Evolutionary conservation across 1,139 yeast species (phyloP), one percentile per base, ranked within the genome.

Genomic region (Diutina scorzettiae): DNA sequence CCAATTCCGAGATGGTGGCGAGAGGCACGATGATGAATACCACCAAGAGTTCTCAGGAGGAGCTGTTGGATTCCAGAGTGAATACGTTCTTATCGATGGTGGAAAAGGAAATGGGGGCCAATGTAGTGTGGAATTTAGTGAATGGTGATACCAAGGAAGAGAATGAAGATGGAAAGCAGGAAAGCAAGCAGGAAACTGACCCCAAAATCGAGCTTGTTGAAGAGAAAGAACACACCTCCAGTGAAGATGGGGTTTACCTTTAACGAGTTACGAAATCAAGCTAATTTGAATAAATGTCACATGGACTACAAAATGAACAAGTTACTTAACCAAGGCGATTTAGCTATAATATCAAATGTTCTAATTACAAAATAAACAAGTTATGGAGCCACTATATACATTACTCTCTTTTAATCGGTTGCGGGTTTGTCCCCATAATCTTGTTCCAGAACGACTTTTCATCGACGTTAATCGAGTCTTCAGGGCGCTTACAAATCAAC

Each of bases 401-500:
- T n/a, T 20, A 19, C 18, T 17, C 31, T 18, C 32, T 18, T 9
- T 19, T 18, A 14, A 37, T 18, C 4, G 31, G 21, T 23, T 29
- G 17, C 6, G 27, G 31, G 16, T 12, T 14, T 14, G 16, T 21
- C 12, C 21, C 34, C 34, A 39, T n/a, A n/a, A 30, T 11, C 52
- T 66, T 67, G 47, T 66, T 62, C 48, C 62, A 54, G 50, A 68
- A 69, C 19, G 72, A 64, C 49, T 67, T 67, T 47, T 69, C 74
- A 39, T 64, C 69, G 36, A 56, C 44, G 24, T 54, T 56, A 34
- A 66, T 65, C 4, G 73, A 69, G 55, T 82, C 93, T 44, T 79
- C 82, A 17, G 82, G 81, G 50, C 73, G 67, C 60, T 83, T 83
- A 41, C 87, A 81, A 5, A 81, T 76, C 51, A 82, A 67, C 63